Percentiles rank a stretch among this genome's conserved stretches.
phyloP scores from a whole-genome alignment of 768 basidiomycete genomes.

The Lactifluus volemus region DNA sequence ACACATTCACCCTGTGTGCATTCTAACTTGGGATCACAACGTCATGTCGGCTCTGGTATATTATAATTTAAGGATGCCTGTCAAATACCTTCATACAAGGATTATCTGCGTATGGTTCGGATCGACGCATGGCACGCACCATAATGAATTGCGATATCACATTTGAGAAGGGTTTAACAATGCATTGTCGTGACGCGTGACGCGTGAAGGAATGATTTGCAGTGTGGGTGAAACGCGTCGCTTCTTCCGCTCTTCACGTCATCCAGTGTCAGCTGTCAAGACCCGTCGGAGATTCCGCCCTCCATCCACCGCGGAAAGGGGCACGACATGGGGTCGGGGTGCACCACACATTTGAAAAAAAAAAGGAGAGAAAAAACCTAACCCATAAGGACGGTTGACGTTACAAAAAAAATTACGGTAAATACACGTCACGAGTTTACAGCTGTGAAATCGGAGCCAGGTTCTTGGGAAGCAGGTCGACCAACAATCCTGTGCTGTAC shows the following conservation, averaged over 20 bases:
- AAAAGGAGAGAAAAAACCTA: background rate
- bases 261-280: conserved; percentile 3
- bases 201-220: conserved; percentile 2
- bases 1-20: conserved; percentile 4
- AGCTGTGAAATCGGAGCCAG: conserved; percentile 3
- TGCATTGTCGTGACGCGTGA: background rate
- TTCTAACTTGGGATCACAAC: background rate
- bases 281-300: background rate
- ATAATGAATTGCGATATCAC: background rate
- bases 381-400: background rate
- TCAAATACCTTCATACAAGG: background rate
- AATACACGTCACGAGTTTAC: background rate
- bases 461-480: background rate
- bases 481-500: background rate
- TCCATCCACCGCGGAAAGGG: background rate
- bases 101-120: background rate
- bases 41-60: background rate
- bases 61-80: background rate
- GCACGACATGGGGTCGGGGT: background rate
- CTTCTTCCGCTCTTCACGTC: conserved; percentile 7
- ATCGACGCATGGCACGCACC: background rate
- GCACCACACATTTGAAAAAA: no score
- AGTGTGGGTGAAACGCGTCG: background rate
- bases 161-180: no score
- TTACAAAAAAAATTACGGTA: background rate